Evolutionary conservation across 257 asterid species (phyloP).

Genomic region (Capsicum chinense): DNA sequence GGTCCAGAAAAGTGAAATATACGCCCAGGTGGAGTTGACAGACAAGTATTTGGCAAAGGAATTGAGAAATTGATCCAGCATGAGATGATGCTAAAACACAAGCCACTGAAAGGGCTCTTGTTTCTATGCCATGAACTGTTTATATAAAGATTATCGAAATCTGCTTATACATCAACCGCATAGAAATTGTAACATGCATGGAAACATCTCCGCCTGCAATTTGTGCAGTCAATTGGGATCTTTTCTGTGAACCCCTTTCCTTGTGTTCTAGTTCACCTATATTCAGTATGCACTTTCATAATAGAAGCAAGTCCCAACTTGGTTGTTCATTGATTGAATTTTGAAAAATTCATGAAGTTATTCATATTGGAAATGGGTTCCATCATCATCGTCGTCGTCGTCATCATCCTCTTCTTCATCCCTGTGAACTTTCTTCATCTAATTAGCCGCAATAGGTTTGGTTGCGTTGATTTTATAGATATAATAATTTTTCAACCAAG

Average conservation of each 20-base stretch:
- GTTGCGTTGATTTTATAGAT: too few species aligned
- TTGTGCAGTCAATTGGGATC: neutral
- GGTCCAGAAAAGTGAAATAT: constrained; percentile 71
- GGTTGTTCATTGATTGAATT: too few species aligned
- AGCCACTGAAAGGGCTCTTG: constrained; percentile 95
- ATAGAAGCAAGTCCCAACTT: too few species aligned
- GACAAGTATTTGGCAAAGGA: constrained; percentile 83
- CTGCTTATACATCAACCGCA: constrained; percentile 38
- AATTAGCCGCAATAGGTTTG: too few species aligned
- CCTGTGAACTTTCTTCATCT: too few species aligned
- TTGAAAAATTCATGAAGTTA: too few species aligned
- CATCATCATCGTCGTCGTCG: too few species aligned
- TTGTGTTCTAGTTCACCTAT: too few species aligned
- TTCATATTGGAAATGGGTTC: too few species aligned
- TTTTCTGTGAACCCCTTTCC: neutral
- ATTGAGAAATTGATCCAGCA: constrained; percentile 53
- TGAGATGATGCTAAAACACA: constrained; percentile 89
- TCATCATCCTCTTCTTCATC: too few species aligned
- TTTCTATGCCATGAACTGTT: constrained; percentile 26
- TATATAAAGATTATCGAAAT: constrained; percentile 23
- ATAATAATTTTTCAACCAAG: too few species aligned
- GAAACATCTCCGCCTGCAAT: neutral
- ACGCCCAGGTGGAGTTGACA: constrained; percentile 87
- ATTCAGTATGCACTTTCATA: too few species aligned
- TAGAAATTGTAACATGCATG: constrained; percentile 27